phyloP scores from a whole-genome alignment of 495 filamentous ascomycete genomes.

The Cercophora sp. region DNA sequence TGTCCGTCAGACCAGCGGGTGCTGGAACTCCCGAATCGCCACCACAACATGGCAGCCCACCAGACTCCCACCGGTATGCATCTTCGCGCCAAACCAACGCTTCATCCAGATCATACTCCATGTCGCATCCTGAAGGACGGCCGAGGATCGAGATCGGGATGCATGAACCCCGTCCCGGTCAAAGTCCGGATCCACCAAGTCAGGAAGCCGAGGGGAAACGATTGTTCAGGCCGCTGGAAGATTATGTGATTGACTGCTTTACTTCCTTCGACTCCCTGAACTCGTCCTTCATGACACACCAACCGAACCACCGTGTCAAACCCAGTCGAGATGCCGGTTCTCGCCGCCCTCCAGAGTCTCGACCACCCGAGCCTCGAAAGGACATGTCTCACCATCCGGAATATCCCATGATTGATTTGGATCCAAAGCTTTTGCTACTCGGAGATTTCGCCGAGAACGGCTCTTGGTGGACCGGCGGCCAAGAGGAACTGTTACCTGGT shows the following conservation, averaged over 20 bases:
- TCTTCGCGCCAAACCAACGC: constrained; percentile 21
- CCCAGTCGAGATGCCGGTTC: constrained; percentile 10
- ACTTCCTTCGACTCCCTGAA: constrained; percentile 69
- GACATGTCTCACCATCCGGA: constrained; percentile 20
- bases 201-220: constrained; percentile 30
- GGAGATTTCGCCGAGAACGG: constrained; percentile 81
- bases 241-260: constrained; percentile 67
- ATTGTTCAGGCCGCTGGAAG: constrained; percentile 70
- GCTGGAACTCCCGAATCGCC: not conserved
- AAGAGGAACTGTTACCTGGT: constrained; percentile 37
- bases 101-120: constrained; percentile 33
- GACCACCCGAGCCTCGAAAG: constrained; percentile 26
- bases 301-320: constrained; percentile 26
- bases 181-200: constrained; percentile 17
- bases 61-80: constrained; percentile 27
- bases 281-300: constrained; percentile 56
- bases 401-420: constrained; percentile 47
- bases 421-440: constrained; percentile 74
- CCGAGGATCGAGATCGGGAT: constrained; percentile 13
- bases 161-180: not conserved
- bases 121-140: constrained; percentile 36
- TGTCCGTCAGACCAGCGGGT: not conserved
- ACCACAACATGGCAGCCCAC: not conserved
- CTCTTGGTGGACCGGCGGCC: constrained; percentile 72
- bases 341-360: constrained; percentile 16